phyloP scores from a whole-genome alignment of 208 protist genomes.

The Entamoeba nuttalli region DNA sequence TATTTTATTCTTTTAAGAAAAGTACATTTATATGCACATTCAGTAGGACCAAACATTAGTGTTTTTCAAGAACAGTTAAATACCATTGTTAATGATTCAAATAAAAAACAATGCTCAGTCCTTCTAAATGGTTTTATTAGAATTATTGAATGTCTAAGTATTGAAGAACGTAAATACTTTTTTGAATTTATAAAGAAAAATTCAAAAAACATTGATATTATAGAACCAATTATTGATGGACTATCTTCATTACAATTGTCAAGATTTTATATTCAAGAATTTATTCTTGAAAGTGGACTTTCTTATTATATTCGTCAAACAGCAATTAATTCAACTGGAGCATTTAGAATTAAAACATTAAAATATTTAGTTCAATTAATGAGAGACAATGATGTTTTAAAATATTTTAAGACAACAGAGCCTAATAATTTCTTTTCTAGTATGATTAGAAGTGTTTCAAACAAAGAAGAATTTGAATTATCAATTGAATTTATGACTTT shows the following conservation, averaged over 20 bases:
- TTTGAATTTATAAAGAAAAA: neutral
- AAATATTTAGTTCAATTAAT: neutral
- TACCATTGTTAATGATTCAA: neutral
- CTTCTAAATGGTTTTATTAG: neutral
- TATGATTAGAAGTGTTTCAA: neutral
- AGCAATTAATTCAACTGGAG: neutral
- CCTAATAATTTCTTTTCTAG: neutral
- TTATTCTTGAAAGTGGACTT: neutral
- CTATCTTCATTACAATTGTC: neutral
- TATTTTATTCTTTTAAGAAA: neutral
- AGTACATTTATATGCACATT: neutral
- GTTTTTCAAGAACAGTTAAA: neutral
- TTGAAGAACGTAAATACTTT: neutral
- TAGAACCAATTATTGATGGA: neutral
- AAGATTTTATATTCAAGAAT: neutral
- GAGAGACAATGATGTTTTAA: neutral
- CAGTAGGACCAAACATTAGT: neutral
- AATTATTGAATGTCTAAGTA: neutral
- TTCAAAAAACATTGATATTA: neutral
- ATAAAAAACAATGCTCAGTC: neutral
- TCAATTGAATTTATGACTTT: neutral
- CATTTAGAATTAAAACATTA: neutral
- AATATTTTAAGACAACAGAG: neutral
- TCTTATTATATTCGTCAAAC: neutral
- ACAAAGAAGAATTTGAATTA: neutral